phyloP scores from a whole-genome alignment of 176 grass and related monocot species.

The Dactylis glomerata region DNA sequence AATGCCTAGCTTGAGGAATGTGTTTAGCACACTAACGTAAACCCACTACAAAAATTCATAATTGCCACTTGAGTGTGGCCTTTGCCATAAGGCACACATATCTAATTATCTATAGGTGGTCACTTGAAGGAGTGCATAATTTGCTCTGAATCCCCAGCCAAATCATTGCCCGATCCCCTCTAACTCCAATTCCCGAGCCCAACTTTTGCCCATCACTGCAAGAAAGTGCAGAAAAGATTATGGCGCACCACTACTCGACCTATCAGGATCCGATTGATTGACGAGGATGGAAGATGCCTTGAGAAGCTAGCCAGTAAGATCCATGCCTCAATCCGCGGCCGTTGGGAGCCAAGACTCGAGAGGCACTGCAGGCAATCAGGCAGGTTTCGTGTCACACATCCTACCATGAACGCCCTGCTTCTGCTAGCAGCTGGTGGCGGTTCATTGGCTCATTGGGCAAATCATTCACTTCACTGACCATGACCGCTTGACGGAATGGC shows the following conservation, averaged over 20 bases:
- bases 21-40: too few relatives aligned
- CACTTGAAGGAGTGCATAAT: background rate
- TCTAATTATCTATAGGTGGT: background rate
- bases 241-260: background rate
- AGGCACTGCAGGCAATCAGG: conserved; percentile 11
- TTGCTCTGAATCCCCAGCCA: conserved; percentile 12
- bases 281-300: conserved; percentile 5
- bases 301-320: background rate
- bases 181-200: conserved; percentile 26
- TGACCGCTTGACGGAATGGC: background rate
- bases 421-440: background rate
- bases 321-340: conserved; percentile 13
- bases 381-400: conserved; percentile 9
- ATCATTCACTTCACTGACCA: background rate
- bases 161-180: background rate
- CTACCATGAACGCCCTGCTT: conserved; percentile 14
- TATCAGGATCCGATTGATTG: conserved; percentile 21
- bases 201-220: background rate
- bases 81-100: background rate
- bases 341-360: background rate
- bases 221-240: conserved; percentile 11
- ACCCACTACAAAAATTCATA: background rate
- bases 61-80: background rate
- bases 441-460: background rate
- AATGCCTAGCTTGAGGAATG: too few relatives aligned